Evolutionary conservation across 169 alveolate species (phyloP), one percentile per base, ranked within the genome.

Genomic region (Eimeria necatrix): DNA sequence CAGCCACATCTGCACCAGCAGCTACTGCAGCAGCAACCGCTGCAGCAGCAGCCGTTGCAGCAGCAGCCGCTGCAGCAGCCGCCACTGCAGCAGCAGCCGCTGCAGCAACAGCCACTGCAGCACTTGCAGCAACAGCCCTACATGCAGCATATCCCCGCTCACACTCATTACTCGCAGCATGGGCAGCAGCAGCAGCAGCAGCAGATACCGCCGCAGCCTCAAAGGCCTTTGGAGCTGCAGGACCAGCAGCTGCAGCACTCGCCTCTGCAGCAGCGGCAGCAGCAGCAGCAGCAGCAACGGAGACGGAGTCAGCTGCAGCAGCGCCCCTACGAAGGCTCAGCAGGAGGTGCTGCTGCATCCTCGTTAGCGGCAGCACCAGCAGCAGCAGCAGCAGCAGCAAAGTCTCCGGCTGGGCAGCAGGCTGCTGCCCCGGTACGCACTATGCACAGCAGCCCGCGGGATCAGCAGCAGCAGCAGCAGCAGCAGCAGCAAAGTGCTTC

Each of bases 351-450:
- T 68, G 78, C 78, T 68, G 78, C 78, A 22, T 68, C 78, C 78
- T 48, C 78, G 78, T 48, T 68, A 48, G 26, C 78, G 26, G 78
- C 78, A 68, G n/a, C n/a, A n/a, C n/a, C n/a, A n/a, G n/a, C 73
- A 61, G 73, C n/a, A 61, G 78, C 78, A 68, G 78, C 78, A 68
- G 46, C 78, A 68, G 78, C 78, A 68, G 78, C 78, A 68, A 68
- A 68, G 46, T 48, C 78, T 2, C n/a, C 78, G 26, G 10, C 78
- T n/a, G 78, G 49, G 26, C 49, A 7, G 78, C 78, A 10, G 78
- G 49, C 41, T 4, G n/a, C 78, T 4, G 48, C 78, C 6, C 48
- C 78, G 6, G 49, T 20, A n/a, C 48, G 78, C 78, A n/a, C n/a
- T n/a, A n/a, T n/a, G n/a, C n/a, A n/a, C n/a, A n/a, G n/a, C n/a